These are phyloP conservation scores for Vitis riparia DNA, from an alignment of 164 flowering plant genomes.

Conservation along the genomic window DNA sequence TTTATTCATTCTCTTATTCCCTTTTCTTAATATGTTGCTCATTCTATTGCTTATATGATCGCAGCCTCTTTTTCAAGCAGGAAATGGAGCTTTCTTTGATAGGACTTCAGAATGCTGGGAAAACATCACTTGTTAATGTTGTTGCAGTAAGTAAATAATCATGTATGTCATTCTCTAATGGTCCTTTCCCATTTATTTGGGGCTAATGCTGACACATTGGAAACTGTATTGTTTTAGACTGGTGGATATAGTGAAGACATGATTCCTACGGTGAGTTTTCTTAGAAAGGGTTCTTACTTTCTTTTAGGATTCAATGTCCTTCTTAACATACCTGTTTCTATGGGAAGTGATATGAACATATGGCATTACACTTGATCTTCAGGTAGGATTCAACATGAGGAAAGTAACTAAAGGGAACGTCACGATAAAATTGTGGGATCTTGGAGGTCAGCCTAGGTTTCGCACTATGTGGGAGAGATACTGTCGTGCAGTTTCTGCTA, in stretches of 20 bases:
- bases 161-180: neutral
- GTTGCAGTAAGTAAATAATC: slow-evolving; percentile 65
- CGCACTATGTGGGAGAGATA: slow-evolving; percentile 99
- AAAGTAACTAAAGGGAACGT: slow-evolving; percentile 95
- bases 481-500: slow-evolving; percentile 94
- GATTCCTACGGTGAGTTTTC: slow-evolving; percentile 85
- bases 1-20: neutral
- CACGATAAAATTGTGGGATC: slow-evolving; percentile 96
- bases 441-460: slow-evolving; percentile 98
- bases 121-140: slow-evolving; percentile 95
- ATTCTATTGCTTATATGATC: slow-evolving; percentile 7
- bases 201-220: slow-evolving; percentile 1
- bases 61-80: slow-evolving; percentile 95
- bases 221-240: slow-evolving; percentile 44
- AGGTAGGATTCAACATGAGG: slow-evolving; percentile 98
- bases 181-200: neutral
- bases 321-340: neutral
- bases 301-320: no score
- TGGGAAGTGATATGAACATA: no score
- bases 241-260: slow-evolving; percentile 98
- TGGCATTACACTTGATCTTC: slow-evolving; percentile 5
- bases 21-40: no score
- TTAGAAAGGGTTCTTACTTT: neutral
- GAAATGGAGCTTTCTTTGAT: slow-evolving; percentile 96
- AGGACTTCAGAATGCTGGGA: slow-evolving; percentile 96